Base-by-base conservation (phyloP, 1,139 yeast genomes). In the Taiozyma onychis region DNA sequence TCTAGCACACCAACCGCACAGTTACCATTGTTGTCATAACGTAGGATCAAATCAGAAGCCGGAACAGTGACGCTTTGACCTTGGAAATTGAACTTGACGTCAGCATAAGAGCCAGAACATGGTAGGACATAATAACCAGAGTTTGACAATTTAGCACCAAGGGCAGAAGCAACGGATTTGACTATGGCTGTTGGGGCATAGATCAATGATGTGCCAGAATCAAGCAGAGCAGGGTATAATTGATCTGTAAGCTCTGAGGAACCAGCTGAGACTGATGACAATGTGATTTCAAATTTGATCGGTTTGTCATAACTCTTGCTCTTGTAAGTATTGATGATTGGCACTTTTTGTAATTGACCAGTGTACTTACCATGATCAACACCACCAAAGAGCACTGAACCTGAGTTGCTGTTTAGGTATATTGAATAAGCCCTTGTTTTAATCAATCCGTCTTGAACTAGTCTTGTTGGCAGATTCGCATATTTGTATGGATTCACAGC, bases 131-230 rank as follows among this genome's bases (percentile, higher is more conserved):
- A 51, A 32, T 50, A 45, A n/a, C 55, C 55, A 27, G 48, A 45
- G 3, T 43, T 26, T 32, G 9, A 35, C 24, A n/a, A 78, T 3
- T 55, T 45, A 3, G 77, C 74, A 37, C 71, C 68, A 8, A 77
- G 54, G 2, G 58, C 48, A 4, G 52, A 47, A 0, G 76, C 79
- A 50, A 81, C 63, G 5, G 62, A 55, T 5, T 60, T 60, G 10
- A 78, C 64, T 24, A 77, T 58, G 10, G 56, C 63, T 3, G 57
- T 46, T 18, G 88, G 85, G 3, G 81, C 64, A 55, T 74, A 75
- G 6, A 83, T 70, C 41, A 78, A 65, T 3, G 89, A 78, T 5
- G 89, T 76, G 39, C 91, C 91, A 4, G 88, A 77, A 65, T 85
- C 91, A 39, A 85, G 66, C 43, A 80, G 65, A 4, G 81, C 85